Evolutionary conservation across 208 protist species (phyloP).

Genomic region (Crithidia bombi): DNA sequence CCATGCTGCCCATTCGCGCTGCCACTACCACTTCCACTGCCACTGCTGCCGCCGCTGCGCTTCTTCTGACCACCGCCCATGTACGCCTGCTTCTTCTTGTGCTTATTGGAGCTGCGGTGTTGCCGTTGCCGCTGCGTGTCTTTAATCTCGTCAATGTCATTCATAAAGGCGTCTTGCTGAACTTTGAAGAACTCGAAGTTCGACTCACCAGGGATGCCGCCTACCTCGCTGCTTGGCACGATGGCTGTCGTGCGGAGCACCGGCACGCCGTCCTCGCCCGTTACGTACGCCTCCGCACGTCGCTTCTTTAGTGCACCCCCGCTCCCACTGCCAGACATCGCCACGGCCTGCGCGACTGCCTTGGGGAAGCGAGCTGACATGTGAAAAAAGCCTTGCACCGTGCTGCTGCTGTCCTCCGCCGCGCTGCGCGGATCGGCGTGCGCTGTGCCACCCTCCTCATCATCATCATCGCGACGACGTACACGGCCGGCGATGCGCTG

Average conservation of each 20-base stretch:
- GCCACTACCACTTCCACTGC: neutral
- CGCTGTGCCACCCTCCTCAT: conserved; percentile 29
- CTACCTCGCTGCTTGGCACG: conserved; percentile 7
- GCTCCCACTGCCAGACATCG: conserved; percentile 4
- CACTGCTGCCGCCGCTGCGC: neutral
- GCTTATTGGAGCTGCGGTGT: conserved; percentile 17
- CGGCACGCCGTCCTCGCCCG: conserved; percentile 39
- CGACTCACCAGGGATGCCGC: neutral
- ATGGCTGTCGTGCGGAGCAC: conserved; percentile 56
- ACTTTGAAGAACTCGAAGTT: conserved; percentile 72
- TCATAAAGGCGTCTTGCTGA: conserved; percentile 73
- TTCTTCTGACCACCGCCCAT: neutral
- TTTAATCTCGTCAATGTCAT: conserved; percentile 73
- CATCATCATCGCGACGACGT: conserved; percentile 65
- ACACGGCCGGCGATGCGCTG: conserved; percentile 53
- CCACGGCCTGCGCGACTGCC: conserved; percentile 22
- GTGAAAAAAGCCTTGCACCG: conserved; percentile 48
- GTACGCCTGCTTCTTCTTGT: conserved; percentile 19
- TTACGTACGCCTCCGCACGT: conserved; percentile 49
- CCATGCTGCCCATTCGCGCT: neutral
- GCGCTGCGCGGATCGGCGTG: neutral
- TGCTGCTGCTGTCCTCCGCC: neutral
- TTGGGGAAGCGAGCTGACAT: conserved; percentile 43
- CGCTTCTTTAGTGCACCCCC: conserved; percentile 38
- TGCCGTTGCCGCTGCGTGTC: conserved; percentile 51